These are phyloP conservation scores for Viridothelium virens DNA, from an alignment of 495 filamentous ascomycete species.

Conservation along the genomic window DNA sequence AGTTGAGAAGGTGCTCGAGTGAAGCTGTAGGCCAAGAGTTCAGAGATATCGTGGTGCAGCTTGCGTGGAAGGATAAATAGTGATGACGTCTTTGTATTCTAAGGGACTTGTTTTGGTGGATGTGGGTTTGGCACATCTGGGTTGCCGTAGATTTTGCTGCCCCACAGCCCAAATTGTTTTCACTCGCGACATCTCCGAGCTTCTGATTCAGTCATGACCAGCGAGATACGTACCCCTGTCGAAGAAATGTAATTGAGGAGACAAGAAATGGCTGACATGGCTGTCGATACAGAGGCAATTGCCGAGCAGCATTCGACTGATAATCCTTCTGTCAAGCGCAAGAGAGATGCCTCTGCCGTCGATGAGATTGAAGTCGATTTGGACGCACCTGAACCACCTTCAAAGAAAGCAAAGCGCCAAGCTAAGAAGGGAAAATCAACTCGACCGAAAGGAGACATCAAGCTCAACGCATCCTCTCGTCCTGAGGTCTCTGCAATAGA, in stretches of 20 bases:
- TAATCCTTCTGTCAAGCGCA: constrained; percentile 31
- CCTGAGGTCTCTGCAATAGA: not conserved
- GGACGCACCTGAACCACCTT: constrained; percentile 77
- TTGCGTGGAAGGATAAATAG: too few relatives aligned
- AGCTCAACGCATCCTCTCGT: not conserved
- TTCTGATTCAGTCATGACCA: too few relatives aligned
- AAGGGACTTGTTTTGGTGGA: not conserved
- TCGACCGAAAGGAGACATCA: not conserved
- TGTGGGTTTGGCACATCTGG: not conserved
- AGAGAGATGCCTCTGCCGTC: constrained; percentile 25
- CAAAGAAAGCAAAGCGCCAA: constrained; percentile 58
- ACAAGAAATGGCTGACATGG: not conserved
- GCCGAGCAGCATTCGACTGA: not conserved
- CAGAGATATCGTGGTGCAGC: too few relatives aligned
- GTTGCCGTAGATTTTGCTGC: not conserved
- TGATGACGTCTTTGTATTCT: too few relatives aligned
- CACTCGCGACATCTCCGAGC: too few relatives aligned
- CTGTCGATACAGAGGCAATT: not conserved
- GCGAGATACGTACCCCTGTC: too few relatives aligned
- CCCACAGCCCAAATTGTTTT: not conserved
- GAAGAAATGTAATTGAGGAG: not conserved
- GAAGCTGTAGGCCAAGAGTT: too few relatives aligned
- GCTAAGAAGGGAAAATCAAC: constrained; percentile 45
- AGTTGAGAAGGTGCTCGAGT: too few relatives aligned
- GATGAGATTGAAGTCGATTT: constrained; percentile 73